phyloP scores from a whole-genome alignment of 1,139 yeast species.

The Yamadazyma blattariae region DNA sequence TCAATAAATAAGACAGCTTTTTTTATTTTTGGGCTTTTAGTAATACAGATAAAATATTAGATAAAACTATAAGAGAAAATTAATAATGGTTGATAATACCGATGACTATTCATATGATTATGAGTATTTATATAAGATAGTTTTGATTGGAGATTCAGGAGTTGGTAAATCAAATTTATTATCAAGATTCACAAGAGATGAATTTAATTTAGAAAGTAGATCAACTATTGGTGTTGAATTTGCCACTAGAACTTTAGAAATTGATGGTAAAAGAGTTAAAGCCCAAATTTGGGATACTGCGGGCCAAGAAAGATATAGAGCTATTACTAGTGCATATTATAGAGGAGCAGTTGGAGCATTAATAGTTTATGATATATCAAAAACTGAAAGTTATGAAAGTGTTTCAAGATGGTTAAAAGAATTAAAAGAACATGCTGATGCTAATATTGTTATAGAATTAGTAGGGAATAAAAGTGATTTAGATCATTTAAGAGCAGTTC shows the following conservation, averaged over 20 bases:
- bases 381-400: conserved; percentile 88
- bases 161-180: conserved; percentile 95
- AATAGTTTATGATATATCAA: conserved; percentile 92
- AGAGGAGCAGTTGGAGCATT: conserved; percentile 98
- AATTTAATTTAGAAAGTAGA: conserved; percentile 89
- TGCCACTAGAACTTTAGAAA: conserved; percentile 93
- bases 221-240: conserved; percentile 98
- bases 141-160: conserved; percentile 95
- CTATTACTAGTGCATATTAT: conserved; percentile 95
- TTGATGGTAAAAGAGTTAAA: conserved; percentile 92
- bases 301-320: conserved; percentile 97
- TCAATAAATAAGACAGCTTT: no score
- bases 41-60: no score
- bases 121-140: conserved; percentile 93
- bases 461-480: conserved; percentile 88
- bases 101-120: conserved; percentile 90
- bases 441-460: conserved; percentile 91
- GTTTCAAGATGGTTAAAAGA: conserved; percentile 95
- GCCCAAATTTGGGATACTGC: conserved; percentile 99
- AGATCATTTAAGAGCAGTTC: conserved; percentile 93
- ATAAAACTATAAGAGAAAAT: no score
- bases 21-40: no score
- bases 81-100: conserved; percentile 39
- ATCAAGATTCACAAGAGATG: conserved; percentile 92
- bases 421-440: conserved; percentile 94